These are phyloP conservation scores for Stipa capillata DNA, from an alignment of 176 grass and related monocot species.

Conservation along the genomic window DNA sequence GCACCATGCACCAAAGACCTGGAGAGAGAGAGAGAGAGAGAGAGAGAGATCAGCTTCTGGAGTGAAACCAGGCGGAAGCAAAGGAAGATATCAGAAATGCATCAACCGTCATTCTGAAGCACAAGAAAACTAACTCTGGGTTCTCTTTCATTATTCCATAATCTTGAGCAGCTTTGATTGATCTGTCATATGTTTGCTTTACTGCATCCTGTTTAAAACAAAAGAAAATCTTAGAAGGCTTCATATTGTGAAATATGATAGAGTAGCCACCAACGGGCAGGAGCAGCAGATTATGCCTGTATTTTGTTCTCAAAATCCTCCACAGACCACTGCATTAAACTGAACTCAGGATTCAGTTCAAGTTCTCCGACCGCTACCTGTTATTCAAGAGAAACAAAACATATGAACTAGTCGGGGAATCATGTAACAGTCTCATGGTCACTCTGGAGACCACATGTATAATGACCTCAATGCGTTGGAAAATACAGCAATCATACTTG, in stretches of 20 bases:
- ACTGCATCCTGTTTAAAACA: constrained; percentile 61
- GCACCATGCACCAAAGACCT: constrained; percentile 86
- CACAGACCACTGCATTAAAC: constrained; percentile 90
- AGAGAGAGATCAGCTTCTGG: constrained; percentile 8
- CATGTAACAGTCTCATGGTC: neutral
- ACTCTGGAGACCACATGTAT: neutral
- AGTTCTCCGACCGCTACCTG: constrained; percentile 93
- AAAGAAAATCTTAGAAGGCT: neutral
- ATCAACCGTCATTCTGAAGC: neutral
- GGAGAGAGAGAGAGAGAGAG: neutral
- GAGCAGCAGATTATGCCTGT: constrained; percentile 49
- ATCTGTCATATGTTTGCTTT: constrained; percentile 92
- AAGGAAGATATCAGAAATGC: neutral
- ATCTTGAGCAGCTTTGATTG: constrained; percentile 77
- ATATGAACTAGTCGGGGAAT: neutral
- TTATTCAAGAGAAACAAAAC: constrained; percentile 18
- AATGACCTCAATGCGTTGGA: neutral
- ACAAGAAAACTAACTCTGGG: constrained; percentile 73
- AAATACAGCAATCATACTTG: neutral
- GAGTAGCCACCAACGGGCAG: neutral
- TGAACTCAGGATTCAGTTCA: constrained; percentile 85
- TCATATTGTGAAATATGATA: neutral
- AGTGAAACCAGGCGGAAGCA: neutral
- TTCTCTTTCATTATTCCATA: constrained; percentile 69
- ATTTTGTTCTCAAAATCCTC: constrained; percentile 94